Conservation (phyloP, 2,329 filamentous ascomycete genomes). For the Dryadomyces quercus-mongolicae region DNA sequence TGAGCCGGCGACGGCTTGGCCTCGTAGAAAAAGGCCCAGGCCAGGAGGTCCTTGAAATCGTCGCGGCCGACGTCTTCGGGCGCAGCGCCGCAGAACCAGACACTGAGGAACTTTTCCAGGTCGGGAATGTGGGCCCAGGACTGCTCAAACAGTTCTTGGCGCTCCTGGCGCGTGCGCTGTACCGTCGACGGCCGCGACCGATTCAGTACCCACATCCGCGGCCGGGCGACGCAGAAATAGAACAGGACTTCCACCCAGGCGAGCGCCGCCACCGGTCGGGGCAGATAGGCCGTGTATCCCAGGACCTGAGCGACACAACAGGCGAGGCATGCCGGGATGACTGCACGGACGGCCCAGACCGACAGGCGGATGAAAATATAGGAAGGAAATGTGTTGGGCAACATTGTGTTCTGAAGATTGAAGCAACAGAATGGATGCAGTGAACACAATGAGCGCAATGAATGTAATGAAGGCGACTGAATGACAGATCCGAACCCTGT, state of each 20-base stretch:
- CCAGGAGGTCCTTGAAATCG: not conserved
- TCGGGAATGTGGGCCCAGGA: not conserved
- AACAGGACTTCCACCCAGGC: not conserved
- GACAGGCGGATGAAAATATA: not conserved
- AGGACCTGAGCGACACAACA: not conserved
- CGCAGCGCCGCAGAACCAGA: not conserved
- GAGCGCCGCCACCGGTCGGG: not conserved
- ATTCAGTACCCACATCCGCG: not conserved
- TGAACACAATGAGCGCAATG: no score
- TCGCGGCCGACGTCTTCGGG: not conserved
- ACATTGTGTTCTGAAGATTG: not conserved
- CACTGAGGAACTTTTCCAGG: not conserved
- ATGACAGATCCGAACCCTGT: no score
- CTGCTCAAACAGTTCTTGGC: not conserved
- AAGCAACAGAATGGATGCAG: no score
- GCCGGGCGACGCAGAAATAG: not conserved
- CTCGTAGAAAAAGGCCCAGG: slow-evolving; percentile 1
- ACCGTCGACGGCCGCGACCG: not conserved
- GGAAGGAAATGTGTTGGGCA: not conserved
- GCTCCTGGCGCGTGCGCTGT: not conserved
- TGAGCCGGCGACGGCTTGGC: not conserved
- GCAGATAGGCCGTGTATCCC: not conserved
- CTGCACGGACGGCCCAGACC: not conserved
- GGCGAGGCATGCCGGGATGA: not conserved
- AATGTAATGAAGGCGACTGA: no score